Percentiles rank a stretch among this genome's conserved stretches.
Conservation (phyloP, 441 rosid genomes). For the Flueggea neowawraea region DNA sequence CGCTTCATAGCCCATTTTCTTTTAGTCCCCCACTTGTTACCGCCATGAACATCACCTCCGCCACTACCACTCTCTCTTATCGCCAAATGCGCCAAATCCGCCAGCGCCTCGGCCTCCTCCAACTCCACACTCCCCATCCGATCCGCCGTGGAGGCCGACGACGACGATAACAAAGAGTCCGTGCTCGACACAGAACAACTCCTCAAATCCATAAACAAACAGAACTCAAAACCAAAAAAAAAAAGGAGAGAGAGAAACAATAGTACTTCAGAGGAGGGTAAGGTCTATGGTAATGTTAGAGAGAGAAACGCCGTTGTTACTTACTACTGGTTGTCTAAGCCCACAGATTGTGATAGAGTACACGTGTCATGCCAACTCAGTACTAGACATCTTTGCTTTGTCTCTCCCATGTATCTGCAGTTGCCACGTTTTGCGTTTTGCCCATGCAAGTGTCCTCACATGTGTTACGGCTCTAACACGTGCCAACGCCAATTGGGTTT, state of each 20-base stretch:
- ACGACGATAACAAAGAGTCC: constrained; percentile 3
- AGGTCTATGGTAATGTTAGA: constrained; percentile 7
- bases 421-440: constrained; percentile 44
- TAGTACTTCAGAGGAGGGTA: constrained; percentile 7
- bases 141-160: constrained; percentile 23
- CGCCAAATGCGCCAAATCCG: constrained; percentile 69
- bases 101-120: constrained; percentile 93
- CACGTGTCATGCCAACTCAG: constrained; percentile 66
- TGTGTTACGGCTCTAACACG: constrained; percentile 21
- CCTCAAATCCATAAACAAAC: constrained; percentile 31
- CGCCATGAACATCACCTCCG: constrained; percentile 11
- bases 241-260: constrained; percentile 2
- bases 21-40: constrained; percentile 64
- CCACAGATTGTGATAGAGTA: constrained; percentile 26
- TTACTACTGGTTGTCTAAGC: constrained; percentile 28
- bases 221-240: constrained; percentile 8
- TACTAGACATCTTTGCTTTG: constrained; percentile 25
- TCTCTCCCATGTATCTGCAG: constrained; percentile 41
- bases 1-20: constrained; percentile 63
- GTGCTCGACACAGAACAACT: constrained; percentile 25
- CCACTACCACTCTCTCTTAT: constrained; percentile 30
- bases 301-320: constrained; percentile 10
- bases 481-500: neutral
- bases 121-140: constrained; percentile 58
- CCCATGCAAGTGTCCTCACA: constrained; percentile 39